A percentile compares a stretch with the other conserved stretches of the same genome.
These are phyloP conservation scores for Tephrocybe rancida DNA, from an alignment of 768 basidiomycete genomes.

Conservation along the genomic window DNA sequence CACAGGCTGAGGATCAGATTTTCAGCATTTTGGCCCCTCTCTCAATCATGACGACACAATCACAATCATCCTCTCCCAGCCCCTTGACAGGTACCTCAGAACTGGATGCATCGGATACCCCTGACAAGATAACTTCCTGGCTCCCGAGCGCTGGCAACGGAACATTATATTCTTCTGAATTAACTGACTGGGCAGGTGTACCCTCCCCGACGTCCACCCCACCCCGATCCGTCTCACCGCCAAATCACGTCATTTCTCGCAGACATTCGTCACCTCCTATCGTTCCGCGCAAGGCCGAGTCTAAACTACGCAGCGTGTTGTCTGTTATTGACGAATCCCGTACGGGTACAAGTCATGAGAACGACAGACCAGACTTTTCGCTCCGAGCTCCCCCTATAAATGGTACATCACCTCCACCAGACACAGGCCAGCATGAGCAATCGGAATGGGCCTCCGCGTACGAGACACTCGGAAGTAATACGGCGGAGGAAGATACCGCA, in stretches of 20 bases:
- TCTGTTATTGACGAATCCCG: conserved; percentile 68
- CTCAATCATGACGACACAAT: conserved; percentile 65
- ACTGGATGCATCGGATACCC: conserved; percentile 33
- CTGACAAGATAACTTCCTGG: conserved; percentile 49
- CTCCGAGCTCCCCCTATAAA: conserved; percentile 23
- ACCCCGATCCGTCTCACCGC: conserved; percentile 56
- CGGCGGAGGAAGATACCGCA: conserved; percentile 34
- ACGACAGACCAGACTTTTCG: conserved; percentile 17
- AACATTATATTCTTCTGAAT: conserved; percentile 50
- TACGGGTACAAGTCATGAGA: conserved; percentile 34
- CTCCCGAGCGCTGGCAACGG: conserved; percentile 43
- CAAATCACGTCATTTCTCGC: conserved; percentile 33
- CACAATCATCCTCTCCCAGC: conserved; percentile 61
- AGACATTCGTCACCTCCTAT: conserved; percentile 55
- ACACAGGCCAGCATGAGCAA: conserved; percentile 29
- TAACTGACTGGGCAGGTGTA: conserved; percentile 57
- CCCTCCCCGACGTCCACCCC: conserved; percentile 44
- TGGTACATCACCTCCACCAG: conserved; percentile 24
- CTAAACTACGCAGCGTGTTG: conserved; percentile 75
- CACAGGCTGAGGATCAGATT: conserved; percentile 87
- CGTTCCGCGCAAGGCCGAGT: conserved; percentile 53
- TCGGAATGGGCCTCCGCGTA: conserved; percentile 43
- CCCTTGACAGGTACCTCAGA: conserved; percentile 56
- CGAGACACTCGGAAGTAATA: conserved; percentile 34
- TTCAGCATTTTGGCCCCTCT: conserved; percentile 91